phyloP scores from a whole-genome alignment of 495 filamentous ascomycete species.

The Achaetomiella virescens region DNA sequence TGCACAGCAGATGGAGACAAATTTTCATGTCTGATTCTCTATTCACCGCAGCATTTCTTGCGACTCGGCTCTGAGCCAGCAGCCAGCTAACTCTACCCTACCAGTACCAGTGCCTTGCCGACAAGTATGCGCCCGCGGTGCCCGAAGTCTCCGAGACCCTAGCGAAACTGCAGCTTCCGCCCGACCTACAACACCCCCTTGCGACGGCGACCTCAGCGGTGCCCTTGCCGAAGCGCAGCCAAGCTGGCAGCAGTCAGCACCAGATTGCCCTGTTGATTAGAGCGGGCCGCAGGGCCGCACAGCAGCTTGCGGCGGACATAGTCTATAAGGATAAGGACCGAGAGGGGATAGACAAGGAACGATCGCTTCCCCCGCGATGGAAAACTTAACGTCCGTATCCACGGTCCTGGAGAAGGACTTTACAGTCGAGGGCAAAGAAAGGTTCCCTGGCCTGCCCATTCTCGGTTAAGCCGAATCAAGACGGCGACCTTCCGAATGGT shows the following conservation, averaged over 20 bases:
- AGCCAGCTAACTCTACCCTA: conserved; percentile 14
- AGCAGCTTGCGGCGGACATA: conserved; percentile 41
- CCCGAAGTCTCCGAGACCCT: conserved; percentile 48
- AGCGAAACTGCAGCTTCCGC: conserved; percentile 50
- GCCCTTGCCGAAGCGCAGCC: conserved; percentile 42
- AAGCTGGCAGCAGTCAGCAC: conserved; percentile 40
- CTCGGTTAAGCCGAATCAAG: conserved; percentile 28
- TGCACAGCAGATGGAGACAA: conserved; percentile 47
- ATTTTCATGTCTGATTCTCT: conserved; percentile 30
- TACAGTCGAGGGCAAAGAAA: conserved; percentile 55
- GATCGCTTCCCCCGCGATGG: conserved; percentile 34
- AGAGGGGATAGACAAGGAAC: conserved; percentile 34
- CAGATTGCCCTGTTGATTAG: conserved; percentile 49
- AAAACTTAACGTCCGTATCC: conserved; percentile 43
- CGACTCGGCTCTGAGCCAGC: conserved; percentile 4
- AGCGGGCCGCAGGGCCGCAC: conserved; percentile 45
- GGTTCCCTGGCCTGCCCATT: conserved; percentile 59
- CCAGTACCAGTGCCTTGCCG: conserved; percentile 50
- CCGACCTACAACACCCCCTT: conserved; percentile 40
- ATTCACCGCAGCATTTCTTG: conserved; percentile 26
- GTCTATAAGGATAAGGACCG: conserved; percentile 33
- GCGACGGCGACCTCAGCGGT: conserved; percentile 42
- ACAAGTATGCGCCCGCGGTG: conserved; percentile 50
- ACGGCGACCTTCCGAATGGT: conserved; percentile 14
- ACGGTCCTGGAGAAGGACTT: conserved; percentile 60